Evolutionary conservation across 1,284 basidiomycete genomes (phyloP).

Genomic region (Marasmius tenuissimus): DNA sequence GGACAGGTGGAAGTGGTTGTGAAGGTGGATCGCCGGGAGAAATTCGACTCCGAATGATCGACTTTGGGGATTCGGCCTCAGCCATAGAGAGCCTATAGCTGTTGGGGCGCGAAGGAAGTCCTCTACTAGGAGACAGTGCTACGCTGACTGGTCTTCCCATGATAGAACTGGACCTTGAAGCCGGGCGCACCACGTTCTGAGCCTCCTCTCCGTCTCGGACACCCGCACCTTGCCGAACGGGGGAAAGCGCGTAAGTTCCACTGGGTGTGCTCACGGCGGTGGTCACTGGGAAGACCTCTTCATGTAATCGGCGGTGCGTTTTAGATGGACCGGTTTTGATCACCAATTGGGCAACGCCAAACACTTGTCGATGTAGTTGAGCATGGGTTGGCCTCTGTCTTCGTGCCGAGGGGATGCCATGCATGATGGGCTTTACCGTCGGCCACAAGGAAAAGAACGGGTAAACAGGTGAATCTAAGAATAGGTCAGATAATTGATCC

Average conservation of each 20-base stretch:
- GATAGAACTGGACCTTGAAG: conserved; percentile 9
- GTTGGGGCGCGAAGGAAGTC: conserved; percentile 9
- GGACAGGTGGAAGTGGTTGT: conserved; percentile 12
- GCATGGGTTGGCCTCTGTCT: conserved; percentile 15
- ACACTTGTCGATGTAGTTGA: not conserved
- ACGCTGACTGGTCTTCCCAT: conserved; percentile 9
- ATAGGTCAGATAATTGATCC: conserved; percentile 2
- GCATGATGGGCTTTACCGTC: not conserved
- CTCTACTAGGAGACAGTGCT: not conserved
- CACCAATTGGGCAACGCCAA: not conserved
- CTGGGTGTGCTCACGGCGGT: conserved; percentile 6
- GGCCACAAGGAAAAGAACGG: conserved; percentile 12
- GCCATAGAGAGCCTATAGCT: not conserved
- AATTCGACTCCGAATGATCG: not conserved
- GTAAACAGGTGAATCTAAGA: conserved; percentile 25
- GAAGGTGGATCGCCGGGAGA: conserved; percentile 16
- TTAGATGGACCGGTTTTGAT: not conserved
- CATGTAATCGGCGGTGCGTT: conserved; percentile 2
- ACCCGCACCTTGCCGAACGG: not conserved
- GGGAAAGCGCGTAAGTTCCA: not conserved
- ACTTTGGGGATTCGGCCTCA: not conserved
- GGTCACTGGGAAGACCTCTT: conserved; percentile 1
- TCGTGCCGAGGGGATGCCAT: not conserved
- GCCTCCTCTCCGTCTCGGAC: not conserved
- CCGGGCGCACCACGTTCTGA: not conserved